Percentiles rank a stretch among this genome's conserved stretches.
Conservation (phyloP, 257 asterid species). For the Solanum virginianum region DNA sequence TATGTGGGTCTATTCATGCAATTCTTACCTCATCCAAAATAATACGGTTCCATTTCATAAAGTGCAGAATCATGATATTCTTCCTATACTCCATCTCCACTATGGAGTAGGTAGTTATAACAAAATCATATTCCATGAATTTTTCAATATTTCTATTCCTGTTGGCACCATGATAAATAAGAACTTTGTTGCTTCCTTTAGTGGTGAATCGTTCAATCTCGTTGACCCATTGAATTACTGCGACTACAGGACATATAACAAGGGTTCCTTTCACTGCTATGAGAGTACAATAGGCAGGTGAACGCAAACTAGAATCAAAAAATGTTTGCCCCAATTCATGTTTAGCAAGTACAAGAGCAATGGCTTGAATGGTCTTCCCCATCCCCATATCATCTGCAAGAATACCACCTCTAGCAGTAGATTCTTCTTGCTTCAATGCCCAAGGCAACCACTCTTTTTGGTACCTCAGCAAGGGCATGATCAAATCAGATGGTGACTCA, state of each 20-base stretch:
- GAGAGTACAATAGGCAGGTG: slow-evolving; percentile 35
- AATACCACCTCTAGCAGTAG: slow-evolving; percentile 61
- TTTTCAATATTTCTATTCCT: slow-evolving; percentile 36
- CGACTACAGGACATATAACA: slow-evolving; percentile 62
- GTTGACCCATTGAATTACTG: slow-evolving; percentile 72
- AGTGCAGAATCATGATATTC: slow-evolving; percentile 64
- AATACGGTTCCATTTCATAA: slow-evolving; percentile 65
- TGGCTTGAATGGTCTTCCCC: slow-evolving; percentile 93
- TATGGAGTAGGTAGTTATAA: slow-evolving; percentile 63
- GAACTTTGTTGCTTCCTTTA: slow-evolving; percentile 63
- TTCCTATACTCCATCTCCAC: slow-evolving; percentile 77
- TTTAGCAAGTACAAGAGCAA: slow-evolving; percentile 24
- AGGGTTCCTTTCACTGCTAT: slow-evolving; percentile 38
- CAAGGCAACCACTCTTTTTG: slow-evolving; percentile 93
- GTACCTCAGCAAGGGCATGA: slow-evolving; percentile 64
- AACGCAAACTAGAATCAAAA: neutral
- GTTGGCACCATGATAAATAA: slow-evolving; percentile 75
- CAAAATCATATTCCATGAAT: slow-evolving; percentile 64
- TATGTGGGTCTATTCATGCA: neutral
- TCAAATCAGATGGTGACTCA: slow-evolving; percentile 62
- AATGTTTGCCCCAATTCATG: no score
- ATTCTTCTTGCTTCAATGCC: slow-evolving; percentile 85
- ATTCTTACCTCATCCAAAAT: slow-evolving; percentile 70
- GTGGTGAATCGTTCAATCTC: slow-evolving; percentile 72
- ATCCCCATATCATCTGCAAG: slow-evolving; percentile 97